These are phyloP conservation scores for Aspergillus kassunensis DNA, from an alignment of 495 filamentous ascomycete species.

Conservation along the genomic window DNA sequence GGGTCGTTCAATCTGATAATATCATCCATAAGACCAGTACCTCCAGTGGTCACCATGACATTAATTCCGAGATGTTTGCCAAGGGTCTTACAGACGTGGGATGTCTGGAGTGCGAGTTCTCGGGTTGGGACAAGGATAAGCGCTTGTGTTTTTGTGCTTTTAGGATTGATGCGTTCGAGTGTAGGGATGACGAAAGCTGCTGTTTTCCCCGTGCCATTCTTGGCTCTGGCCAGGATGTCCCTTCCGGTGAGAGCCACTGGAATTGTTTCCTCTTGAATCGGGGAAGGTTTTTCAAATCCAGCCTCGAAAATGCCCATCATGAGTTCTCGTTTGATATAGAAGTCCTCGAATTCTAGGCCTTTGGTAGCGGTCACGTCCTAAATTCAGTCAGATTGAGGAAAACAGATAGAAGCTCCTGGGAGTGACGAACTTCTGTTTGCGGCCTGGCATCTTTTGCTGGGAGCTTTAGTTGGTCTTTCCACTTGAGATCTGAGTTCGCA, in stretches of 20 bases:
- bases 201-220: slow-evolving; percentile 98
- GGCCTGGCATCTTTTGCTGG: slow-evolving; percentile 80
- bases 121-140: slow-evolving; percentile 93
- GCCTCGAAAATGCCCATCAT: slow-evolving; percentile 99
- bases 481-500: slow-evolving; percentile 56
- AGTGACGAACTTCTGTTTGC: slow-evolving; percentile 78
- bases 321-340: slow-evolving; percentile 86
- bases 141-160: slow-evolving; percentile 89
- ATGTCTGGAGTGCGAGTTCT: slow-evolving; percentile 98
- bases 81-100: slow-evolving; percentile 96
- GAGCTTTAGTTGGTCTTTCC: slow-evolving; percentile 74
- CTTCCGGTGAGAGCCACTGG: slow-evolving; percentile 91
- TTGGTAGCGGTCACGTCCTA: slow-evolving; percentile 98
- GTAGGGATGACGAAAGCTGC: slow-evolving; percentile 97
- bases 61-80: slow-evolving; percentile 96
- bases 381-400: slow-evolving; percentile 18
- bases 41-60: slow-evolving; percentile 98
- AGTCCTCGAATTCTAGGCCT: slow-evolving; percentile 95
- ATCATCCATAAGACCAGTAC: slow-evolving; percentile 90
- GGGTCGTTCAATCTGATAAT: slow-evolving; percentile 91
- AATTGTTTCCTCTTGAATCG: slow-evolving; percentile 98
- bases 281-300: slow-evolving; percentile 96
- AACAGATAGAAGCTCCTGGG: background rate
- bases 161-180: slow-evolving; percentile 91
- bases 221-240: slow-evolving; percentile 93